These are phyloP conservation scores for Nicotiana rustica DNA, from an alignment of 305 asterid genomes.

Conservation along the genomic window DNA sequence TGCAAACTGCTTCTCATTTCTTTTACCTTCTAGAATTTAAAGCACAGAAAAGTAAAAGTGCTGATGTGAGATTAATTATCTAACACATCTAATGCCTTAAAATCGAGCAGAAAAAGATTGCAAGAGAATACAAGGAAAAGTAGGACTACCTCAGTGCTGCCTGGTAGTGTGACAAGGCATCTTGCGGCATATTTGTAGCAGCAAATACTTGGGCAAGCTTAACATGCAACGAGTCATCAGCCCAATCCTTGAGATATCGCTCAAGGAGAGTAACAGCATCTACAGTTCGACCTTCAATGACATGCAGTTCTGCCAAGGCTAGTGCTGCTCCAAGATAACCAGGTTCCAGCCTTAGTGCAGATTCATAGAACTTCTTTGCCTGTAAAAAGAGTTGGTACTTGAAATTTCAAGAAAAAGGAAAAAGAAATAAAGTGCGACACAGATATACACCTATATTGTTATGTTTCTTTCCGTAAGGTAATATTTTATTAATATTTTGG, in stretches of 20 bases:
- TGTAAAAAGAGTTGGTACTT: slow-evolving; percentile 42
- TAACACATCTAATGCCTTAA: not conserved
- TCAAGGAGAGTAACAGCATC: slow-evolving; percentile 92
- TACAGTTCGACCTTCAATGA: slow-evolving; percentile 88
- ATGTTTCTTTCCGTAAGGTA: not conserved
- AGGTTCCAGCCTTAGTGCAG: slow-evolving; percentile 95
- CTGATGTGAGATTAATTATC: not conserved
- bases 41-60: not conserved
- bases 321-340: slow-evolving; percentile 97
- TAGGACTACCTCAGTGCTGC: slow-evolving; percentile 79
- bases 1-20: slow-evolving; percentile 23
- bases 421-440: slow-evolving; percentile 5
- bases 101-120: slow-evolving; percentile 2
- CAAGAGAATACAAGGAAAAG: slow-evolving; percentile 13
- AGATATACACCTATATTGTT: not conserved
- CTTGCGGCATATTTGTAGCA: slow-evolving; percentile 92
- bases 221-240: slow-evolving; percentile 92
- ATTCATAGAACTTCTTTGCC: slow-evolving; percentile 97
- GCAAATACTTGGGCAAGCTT: slow-evolving; percentile 98
- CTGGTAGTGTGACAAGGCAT: slow-evolving; percentile 89
- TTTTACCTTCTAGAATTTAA: not conserved
- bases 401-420: slow-evolving; percentile 17
- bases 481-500: slow-evolving; percentile 1
- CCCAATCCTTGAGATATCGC: slow-evolving; percentile 92
- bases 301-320: slow-evolving; percentile 98